These are phyloP conservation scores for Calendula officinalis DNA, from an alignment of 129 eudicot genomes.

Conservation along the genomic window DNA sequence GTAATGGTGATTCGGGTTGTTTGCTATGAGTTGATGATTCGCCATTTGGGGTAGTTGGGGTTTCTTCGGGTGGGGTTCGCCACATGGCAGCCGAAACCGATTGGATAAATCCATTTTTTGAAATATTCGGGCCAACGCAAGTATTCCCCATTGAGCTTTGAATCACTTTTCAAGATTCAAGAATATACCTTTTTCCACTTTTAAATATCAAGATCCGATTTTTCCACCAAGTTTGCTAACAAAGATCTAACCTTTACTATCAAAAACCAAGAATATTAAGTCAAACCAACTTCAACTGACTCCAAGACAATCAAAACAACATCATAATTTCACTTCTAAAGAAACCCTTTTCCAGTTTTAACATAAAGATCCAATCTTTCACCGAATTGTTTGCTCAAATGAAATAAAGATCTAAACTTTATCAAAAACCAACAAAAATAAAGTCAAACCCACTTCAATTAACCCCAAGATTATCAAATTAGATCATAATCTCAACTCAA, in stretches of 20 bases:
- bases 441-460: slow-evolving; percentile 29
- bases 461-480: slow-evolving; percentile 15
- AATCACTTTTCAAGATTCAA: slow-evolving; percentile 23
- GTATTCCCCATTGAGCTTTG: slow-evolving; percentile 75
- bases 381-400: background rate
- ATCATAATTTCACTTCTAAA: slow-evolving; percentile 12
- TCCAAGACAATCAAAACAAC: slow-evolving; percentile 19
- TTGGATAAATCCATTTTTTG: slow-evolving; percentile 73
- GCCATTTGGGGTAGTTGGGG: slow-evolving; percentile 44
- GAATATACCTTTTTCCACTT: slow-evolving; percentile 1
- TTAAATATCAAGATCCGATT: slow-evolving; percentile 14
- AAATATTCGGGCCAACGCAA: slow-evolving; percentile 86
- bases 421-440: background rate
- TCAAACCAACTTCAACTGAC: slow-evolving; percentile 36
- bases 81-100: slow-evolving; percentile 94
- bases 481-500: slow-evolving; percentile 20
- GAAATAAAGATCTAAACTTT: slow-evolving; percentile 30
- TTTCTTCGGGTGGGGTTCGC: slow-evolving; percentile 57
- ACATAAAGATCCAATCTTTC: slow-evolving; percentile 22
- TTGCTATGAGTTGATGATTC: slow-evolving; percentile 37
- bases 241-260: slow-evolving; percentile 31
- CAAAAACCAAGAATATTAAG: slow-evolving; percentile 24
- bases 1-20: slow-evolving; percentile 50
- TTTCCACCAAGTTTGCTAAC: slow-evolving; percentile 7
- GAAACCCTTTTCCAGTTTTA: slow-evolving; percentile 19